Conservation (phyloP, 208 protist species). For the Novymonas esmeraldas region DNA sequence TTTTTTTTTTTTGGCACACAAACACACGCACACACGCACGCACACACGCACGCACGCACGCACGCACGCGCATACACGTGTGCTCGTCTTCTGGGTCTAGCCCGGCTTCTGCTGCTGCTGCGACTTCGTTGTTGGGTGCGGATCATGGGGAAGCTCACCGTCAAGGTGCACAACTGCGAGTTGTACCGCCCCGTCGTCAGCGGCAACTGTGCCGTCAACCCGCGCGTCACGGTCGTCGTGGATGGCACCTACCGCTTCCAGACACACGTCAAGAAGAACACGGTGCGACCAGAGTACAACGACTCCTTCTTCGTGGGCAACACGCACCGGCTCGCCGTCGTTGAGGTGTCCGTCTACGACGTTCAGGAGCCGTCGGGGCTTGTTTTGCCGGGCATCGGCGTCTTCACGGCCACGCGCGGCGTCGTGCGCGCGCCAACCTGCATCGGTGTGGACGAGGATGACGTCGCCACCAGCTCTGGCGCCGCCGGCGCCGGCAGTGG, state of each 20-base stretch:
- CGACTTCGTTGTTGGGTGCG: too few relatives aligned
- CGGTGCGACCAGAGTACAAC: constrained; percentile 45
- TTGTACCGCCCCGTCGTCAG: constrained; percentile 42
- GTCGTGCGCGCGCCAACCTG: constrained; percentile 21
- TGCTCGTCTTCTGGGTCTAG: too few relatives aligned
- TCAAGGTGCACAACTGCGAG: constrained; percentile 58
- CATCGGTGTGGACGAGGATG: constrained; percentile 11
- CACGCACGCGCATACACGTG: neutral
- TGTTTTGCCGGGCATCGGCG: constrained; percentile 26
- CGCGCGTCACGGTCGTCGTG: constrained; percentile 59
- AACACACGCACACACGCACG: neutral
- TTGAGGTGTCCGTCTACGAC: constrained; percentile 71
- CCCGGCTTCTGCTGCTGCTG: too few relatives aligned
- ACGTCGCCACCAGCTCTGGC: neutral
- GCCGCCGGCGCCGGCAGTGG: neutral
- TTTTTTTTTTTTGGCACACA: neutral
- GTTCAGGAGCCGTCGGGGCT: constrained; percentile 40
- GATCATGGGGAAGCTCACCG: constrained; percentile 67
- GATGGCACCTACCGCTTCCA: constrained; percentile 78
- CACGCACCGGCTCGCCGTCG: constrained; percentile 74
- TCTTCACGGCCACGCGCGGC: constrained; percentile 23
- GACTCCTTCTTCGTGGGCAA: constrained; percentile 82
- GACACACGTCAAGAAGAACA: constrained; percentile 46
- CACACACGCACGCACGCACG: constrained; percentile 9
- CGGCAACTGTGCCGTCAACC: constrained; percentile 36